These are phyloP conservation scores for Massariosphaeria phaeospora DNA, from an alignment of 495 filamentous ascomycete species.

Conservation along the genomic window DNA sequence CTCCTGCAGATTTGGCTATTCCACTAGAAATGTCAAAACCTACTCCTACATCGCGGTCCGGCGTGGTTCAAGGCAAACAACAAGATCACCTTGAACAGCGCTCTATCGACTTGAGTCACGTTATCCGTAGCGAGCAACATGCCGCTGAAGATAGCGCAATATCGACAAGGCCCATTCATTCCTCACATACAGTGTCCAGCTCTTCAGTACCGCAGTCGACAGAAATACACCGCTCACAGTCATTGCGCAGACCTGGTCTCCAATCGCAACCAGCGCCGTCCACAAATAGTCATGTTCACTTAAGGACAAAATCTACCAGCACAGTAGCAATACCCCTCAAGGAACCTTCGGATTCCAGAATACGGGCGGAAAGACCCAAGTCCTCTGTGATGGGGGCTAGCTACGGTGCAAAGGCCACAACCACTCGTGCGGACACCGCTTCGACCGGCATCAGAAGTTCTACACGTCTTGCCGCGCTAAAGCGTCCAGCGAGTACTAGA, in stretches of 20 bases:
- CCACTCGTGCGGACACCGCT: neutral
- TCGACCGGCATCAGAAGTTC: conserved; percentile 4
- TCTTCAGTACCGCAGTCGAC: conserved; percentile 2
- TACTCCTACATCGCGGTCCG: neutral
- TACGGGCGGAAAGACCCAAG: conserved; percentile 2
- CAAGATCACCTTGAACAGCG: conserved; percentile 16
- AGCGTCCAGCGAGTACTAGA: conserved; percentile 14
- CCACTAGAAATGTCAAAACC: neutral
- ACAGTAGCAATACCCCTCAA: neutral
- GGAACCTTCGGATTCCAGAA: neutral
- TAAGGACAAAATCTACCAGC: conserved; percentile 17
- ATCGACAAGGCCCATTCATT: neutral
- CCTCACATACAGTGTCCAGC: conserved; percentile 2
- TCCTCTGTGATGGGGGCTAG: conserved; percentile 4
- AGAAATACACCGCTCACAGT: conserved; percentile 20
- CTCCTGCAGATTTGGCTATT: neutral
- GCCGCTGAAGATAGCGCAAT: neutral
- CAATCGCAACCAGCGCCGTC: conserved; percentile 2
- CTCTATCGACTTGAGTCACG: conserved; percentile 23
- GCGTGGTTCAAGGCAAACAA: neutral
- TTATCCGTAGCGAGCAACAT: neutral
- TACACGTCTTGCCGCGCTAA: conserved; percentile 7
- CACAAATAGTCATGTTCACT: conserved; percentile 9
- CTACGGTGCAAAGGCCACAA: neutral
- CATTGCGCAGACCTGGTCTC: conserved; percentile 18